phyloP scores from a whole-genome alignment of 1,284 basidiomycete genomes.

The Moesziomyces sp. region DNA sequence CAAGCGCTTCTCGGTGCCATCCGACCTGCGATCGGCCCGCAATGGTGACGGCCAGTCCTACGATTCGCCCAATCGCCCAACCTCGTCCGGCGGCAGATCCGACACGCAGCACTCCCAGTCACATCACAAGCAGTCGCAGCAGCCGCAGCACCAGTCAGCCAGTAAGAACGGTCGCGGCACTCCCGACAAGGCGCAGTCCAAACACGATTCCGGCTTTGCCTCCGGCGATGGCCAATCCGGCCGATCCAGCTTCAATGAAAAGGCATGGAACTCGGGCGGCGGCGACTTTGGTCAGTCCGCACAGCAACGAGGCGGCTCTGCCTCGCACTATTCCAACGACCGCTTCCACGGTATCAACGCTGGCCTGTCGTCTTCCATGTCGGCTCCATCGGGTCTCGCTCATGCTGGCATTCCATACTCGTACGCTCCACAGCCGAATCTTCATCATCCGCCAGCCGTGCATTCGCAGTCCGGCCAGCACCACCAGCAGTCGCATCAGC shows the following conservation, averaged over 20 bases:
- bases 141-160: constrained; percentile 2
- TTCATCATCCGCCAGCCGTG: constrained; percentile 18
- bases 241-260: constrained; percentile 18
- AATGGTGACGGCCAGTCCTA: constrained; percentile 25
- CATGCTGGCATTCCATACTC: constrained; percentile 23
- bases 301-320: constrained; percentile 4
- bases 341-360: constrained; percentile 22
- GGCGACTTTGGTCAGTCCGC: constrained; percentile 12
- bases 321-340: constrained; percentile 29
- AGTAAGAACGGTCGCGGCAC: constrained; percentile 20
- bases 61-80: constrained; percentile 16
- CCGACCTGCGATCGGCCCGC: constrained; percentile 32
- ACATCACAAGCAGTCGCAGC: not conserved
- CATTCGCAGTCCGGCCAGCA: constrained; percentile 21
- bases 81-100: constrained; percentile 23
- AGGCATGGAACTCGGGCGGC: constrained; percentile 20
- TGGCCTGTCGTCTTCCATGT: constrained; percentile 31
- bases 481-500: constrained; percentile 12
- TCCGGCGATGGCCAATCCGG: constrained; percentile 11
- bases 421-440: constrained; percentile 15
- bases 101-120: constrained; percentile 13
- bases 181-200: constrained; percentile 26
- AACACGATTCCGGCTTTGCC: constrained; percentile 16
- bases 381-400: constrained; percentile 37
- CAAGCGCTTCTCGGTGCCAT: constrained; percentile 49